A percentile compares a stretch with the other conserved stretches of the same genome.
Evolutionary conservation across 768 basidiomycete genomes (phyloP).

Genomic region (Sarcomyxa edulis): DNA sequence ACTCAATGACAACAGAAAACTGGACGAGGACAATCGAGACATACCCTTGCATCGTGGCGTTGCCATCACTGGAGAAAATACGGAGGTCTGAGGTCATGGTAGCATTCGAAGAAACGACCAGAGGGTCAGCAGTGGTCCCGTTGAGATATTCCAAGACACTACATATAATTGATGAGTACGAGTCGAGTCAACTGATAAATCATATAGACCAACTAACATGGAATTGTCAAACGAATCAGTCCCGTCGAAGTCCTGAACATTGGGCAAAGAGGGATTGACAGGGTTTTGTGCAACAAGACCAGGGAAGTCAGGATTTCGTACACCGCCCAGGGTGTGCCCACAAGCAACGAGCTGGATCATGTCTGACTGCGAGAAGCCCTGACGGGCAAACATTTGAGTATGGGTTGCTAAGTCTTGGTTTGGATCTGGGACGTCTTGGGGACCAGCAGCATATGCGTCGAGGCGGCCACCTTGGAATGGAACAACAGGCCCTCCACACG

Average conservation of each 20-base stretch:
- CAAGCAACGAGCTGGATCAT: slow-evolving; percentile 12
- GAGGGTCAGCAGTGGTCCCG: slow-evolving; percentile 8
- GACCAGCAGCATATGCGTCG: slow-evolving; percentile 32
- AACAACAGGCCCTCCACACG: slow-evolving; percentile 41
- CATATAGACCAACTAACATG: too few relatives aligned
- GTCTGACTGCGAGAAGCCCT: slow-evolving; percentile 9
- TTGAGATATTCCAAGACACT: slow-evolving; percentile 3
- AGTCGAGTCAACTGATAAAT: slow-evolving; percentile 10
- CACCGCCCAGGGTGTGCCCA: slow-evolving; percentile 9
- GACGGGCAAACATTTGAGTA: slow-evolving; percentile 29
- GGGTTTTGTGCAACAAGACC: too few relatives aligned
- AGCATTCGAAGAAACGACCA: slow-evolving; percentile 5
- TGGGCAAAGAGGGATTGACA: too few relatives aligned
- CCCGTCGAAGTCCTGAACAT: too few relatives aligned
- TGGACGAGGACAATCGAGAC: too few relatives aligned
- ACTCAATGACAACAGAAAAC: too few relatives aligned
- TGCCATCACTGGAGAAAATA: slow-evolving; percentile 11
- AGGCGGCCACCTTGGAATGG: slow-evolving; percentile 36
- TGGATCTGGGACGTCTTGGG: slow-evolving; percentile 37
- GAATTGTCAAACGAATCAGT: too few relatives aligned
- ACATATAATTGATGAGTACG: slow-evolving; percentile 7
- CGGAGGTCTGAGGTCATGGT: slow-evolving; percentile 8
- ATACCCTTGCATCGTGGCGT: slow-evolving; percentile 9
- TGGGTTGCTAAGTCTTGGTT: slow-evolving; percentile 33
- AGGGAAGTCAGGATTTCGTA: too few relatives aligned